Conservation (phyloP, 176 grass and related monocot genomes). For the Triticum monococcum region DNA sequence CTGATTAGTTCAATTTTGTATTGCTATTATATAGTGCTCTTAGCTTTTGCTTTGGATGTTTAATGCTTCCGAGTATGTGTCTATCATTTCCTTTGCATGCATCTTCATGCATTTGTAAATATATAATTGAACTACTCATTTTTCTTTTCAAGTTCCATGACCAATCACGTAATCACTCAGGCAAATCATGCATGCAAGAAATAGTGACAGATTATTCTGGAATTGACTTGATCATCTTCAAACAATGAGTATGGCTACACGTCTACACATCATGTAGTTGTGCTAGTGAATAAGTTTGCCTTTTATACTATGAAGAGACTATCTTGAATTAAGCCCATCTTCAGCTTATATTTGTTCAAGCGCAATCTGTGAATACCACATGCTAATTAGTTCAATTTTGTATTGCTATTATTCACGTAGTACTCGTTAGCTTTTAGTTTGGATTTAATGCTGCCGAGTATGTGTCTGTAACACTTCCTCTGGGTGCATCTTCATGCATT, state of each 20-base stretch:
- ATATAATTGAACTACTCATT: no score
- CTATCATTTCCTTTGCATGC: no score
- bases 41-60: background rate
- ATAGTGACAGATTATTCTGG: background rate
- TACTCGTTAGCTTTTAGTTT: background rate
- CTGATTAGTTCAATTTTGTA: background rate
- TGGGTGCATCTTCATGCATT: background rate
- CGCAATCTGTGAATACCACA: background rate
- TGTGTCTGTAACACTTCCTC: background rate
- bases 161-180: background rate
- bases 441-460: slow-evolving; percentile 12
- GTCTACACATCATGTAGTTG: slow-evolving; percentile 11
- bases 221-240: slow-evolving; percentile 18
- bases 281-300: slow-evolving; percentile 12
- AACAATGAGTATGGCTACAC: background rate
- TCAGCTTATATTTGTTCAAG: slow-evolving; percentile 11
- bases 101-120: no score
- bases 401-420: background rate
- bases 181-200: slow-evolving; percentile 1
- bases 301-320: slow-evolving; percentile 3
- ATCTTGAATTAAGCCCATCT: slow-evolving; percentile 6
- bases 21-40: background rate
- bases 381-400: background rate
- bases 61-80: background rate
- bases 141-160: background rate